Base-by-base conservation (phyloP, 257 asterid species). In the Cordia subcordata region DNA sequence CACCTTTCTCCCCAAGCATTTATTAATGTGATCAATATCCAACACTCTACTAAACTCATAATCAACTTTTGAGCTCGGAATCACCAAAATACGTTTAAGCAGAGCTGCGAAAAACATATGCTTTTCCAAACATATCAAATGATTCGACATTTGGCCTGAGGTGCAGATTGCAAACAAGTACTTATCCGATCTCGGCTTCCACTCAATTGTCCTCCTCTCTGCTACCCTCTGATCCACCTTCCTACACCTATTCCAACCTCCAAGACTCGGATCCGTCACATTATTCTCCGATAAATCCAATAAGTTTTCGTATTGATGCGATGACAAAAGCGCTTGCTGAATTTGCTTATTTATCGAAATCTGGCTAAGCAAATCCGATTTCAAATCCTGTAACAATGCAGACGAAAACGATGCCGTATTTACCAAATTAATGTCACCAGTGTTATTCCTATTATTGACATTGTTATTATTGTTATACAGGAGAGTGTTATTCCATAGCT, bases 61-160 rank as follows among this genome's bases (percentile, higher is more conserved):
- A 73, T 89, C 99, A 51, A 93, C 95, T 72, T 82, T 86, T 6
- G 94, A 66, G 72, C 97, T 93, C 0, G 96, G 99, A 69, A 93
- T 83, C 49, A 93, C 96, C 80, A 93, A 68, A 27, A 89, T 45
- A 23, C 99, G 81, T 55, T 81, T 81, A 60, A 93, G 82, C 77
- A 83, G 18, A 21, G 99, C 95, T 0, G 99, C 99, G 35, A 93
- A 88, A 67, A 89, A 81, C 96, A 86, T 86, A 59, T 89, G 99
- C 80, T 86, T 93, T 80, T 89, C 99, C 64, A 93, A 73, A 74
- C 99, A 93, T 65, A 89, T 86, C 85, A 93, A 77, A 79, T 81
- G 99, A 70, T 89, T 93, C 4, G 97, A 93, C 96, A 93, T 89
- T 72, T 89, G 97, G 9, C 99, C 96, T 1, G 97, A 93, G 13